Percentiles rank a stretch among this genome's conserved stretches.
These are phyloP conservation scores for Suhomyces ambrosiae DNA, from an alignment of 1,139 yeast species.

Conservation along the genomic window DNA sequence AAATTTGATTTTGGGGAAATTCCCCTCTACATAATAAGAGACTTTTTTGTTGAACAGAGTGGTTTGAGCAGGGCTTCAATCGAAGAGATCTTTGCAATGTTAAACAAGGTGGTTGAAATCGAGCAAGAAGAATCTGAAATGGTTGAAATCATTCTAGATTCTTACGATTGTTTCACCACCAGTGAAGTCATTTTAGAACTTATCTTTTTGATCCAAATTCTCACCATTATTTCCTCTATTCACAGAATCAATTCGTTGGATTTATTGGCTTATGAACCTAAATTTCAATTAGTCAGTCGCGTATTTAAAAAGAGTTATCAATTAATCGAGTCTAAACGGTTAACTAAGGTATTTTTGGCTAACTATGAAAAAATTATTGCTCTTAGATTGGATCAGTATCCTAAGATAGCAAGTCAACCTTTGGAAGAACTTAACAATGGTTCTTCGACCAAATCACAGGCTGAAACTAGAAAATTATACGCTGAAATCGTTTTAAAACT, in stretches of 20 bases:
- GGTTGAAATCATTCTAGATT: constrained; percentile 49
- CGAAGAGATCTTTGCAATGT: constrained; percentile 32
- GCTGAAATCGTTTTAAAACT: constrained; percentile 56
- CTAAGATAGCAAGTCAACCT: constrained; percentile 32
- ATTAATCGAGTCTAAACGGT: constrained; percentile 42
- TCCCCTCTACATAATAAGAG: constrained; percentile 43
- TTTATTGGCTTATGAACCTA: constrained; percentile 30
- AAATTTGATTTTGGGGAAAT: constrained; percentile 82
- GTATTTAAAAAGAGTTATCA: constrained; percentile 51
- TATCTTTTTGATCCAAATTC: constrained; percentile 52
- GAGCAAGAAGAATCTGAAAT: constrained; percentile 49
- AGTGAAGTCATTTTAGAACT: constrained; percentile 63
- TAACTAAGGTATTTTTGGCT: constrained; percentile 37
- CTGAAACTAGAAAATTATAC: constrained; percentile 33
- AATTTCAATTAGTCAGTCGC: constrained; percentile 42
- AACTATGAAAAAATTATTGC: constrained; percentile 37
- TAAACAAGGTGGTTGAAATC: constrained; percentile 25
- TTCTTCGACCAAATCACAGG: neutral
- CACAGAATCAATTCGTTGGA: constrained; percentile 34
- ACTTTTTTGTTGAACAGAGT: constrained; percentile 30
- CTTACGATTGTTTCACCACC: constrained; percentile 61
- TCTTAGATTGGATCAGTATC: constrained; percentile 44
- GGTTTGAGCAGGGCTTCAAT: constrained; percentile 25
- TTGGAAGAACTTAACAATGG: constrained; percentile 13
- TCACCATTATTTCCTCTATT: constrained; percentile 45